These are phyloP conservation scores for Hysterangium stoloniferum DNA, from an alignment of 768 basidiomycete species.

Conservation along the genomic window DNA sequence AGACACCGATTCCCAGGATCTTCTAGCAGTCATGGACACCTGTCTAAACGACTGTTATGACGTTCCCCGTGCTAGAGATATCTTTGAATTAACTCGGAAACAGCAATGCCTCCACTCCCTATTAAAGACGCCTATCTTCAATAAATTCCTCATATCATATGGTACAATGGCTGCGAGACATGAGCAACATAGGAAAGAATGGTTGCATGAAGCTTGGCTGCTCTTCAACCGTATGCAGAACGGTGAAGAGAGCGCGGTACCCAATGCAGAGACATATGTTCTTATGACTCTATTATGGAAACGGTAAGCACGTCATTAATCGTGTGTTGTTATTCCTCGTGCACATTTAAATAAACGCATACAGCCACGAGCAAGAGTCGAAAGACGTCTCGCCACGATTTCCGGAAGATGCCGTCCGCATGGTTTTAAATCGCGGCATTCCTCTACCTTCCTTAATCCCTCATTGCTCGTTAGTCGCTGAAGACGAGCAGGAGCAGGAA, in stretches of 20 bases:
- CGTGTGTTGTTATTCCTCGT: not conserved
- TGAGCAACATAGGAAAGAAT: conserved; percentile 39
- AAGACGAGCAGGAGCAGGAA: conserved; percentile 38
- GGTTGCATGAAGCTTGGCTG: conserved; percentile 56
- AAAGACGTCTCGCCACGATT: conserved; percentile 1
- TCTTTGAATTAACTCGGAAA: conserved; percentile 58
- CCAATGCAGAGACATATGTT: conserved; percentile 58
- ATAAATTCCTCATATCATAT: conserved; percentile 61
- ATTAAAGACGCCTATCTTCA: conserved; percentile 44
- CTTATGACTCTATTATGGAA: conserved; percentile 54
- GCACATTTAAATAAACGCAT: conserved; percentile 6
- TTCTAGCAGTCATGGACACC: conserved; percentile 72
- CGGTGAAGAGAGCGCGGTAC: conserved; percentile 37
- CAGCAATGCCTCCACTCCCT: conserved; percentile 33
- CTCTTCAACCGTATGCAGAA: conserved; percentile 53
- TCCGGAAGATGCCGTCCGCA: conserved; percentile 31
- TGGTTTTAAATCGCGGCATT: conserved; percentile 42
- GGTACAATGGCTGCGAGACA: conserved; percentile 45
- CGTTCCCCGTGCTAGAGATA: conserved; percentile 62
- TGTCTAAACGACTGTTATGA: conserved; percentile 73
- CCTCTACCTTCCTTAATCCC: conserved; percentile 43
- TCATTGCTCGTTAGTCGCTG: conserved; percentile 38
- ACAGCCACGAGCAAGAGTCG: conserved; percentile 32
- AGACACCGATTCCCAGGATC: conserved; percentile 59
- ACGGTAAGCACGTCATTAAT: conserved; percentile 32